These are phyloP conservation scores for Ogataea hybrid DNA, from an alignment of 1,139 yeast genomes.

Conservation along the genomic window DNA sequence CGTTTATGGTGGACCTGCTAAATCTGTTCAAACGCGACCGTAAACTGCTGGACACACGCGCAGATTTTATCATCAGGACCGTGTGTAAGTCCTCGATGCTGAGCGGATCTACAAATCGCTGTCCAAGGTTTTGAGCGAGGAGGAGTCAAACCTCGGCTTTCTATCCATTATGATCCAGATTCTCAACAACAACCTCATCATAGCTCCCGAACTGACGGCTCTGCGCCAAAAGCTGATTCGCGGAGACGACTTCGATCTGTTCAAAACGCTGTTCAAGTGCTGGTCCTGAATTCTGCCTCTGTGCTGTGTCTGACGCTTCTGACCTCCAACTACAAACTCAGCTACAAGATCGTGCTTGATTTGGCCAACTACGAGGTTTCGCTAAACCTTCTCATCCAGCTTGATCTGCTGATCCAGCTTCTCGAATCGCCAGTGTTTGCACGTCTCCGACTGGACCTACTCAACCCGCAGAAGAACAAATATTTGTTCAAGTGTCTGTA, in stretches of 20 bases:
- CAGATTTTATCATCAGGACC: slow-evolving; percentile 82
- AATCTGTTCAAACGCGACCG: slow-evolving; percentile 66
- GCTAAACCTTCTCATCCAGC: slow-evolving; percentile 49
- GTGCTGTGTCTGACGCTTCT: slow-evolving; percentile 81
- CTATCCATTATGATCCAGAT: slow-evolving; percentile 83
- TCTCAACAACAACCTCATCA: slow-evolving; percentile 80
- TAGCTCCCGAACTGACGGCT: slow-evolving; percentile 75
- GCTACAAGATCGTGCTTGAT: slow-evolving; percentile 73
- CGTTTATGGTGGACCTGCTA: slow-evolving; percentile 71
- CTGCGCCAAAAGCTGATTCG: slow-evolving; percentile 63
- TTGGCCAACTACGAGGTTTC: slow-evolving; percentile 53
- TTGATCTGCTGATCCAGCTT: slow-evolving; percentile 54
- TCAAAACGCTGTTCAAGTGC: slow-evolving; percentile 75
- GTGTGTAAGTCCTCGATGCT: slow-evolving; percentile 79
- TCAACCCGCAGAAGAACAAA: slow-evolving; percentile 85
- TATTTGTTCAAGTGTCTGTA: slow-evolving; percentile 83
- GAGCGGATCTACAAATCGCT: slow-evolving; percentile 81
- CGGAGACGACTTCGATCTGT: slow-evolving; percentile 57
- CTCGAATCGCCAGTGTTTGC: slow-evolving; percentile 88
- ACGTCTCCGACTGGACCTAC: slow-evolving; percentile 76
- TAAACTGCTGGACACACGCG: slow-evolving; percentile 63
- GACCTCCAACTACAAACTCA: slow-evolving; percentile 87
- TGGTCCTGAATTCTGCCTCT: slow-evolving; percentile 94
- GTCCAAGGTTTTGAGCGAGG: slow-evolving; percentile 69
- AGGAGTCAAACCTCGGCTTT: slow-evolving; percentile 64